Evolutionary conservation across 1,139 yeast species (phyloP), one percentile per base, ranked within the genome.

Genomic region (Kluyveromyces sp.): DNA sequence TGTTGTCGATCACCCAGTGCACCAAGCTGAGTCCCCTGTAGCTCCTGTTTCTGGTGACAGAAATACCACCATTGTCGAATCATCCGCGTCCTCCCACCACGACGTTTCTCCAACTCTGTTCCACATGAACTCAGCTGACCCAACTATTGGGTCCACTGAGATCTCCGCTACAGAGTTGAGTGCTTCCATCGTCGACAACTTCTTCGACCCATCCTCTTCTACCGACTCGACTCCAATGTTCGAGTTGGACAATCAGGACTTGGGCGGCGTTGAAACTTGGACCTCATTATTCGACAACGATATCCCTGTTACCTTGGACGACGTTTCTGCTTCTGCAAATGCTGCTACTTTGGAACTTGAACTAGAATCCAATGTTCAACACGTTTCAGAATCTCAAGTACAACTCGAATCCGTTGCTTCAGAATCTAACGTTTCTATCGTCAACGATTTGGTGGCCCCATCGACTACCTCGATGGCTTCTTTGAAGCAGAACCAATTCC

Each of bases 201-300:
- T 81, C 43, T 81, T 82, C 58, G 48, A 38, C 27, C 69, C 72
- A 51, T 69, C 72, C 52, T 69, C 74, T 41, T 66, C 74, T 52
- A 55, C 69, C 26, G 72, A 70, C 48, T 71, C 75, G 41, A 73
- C 83, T 58, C 87, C 89, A 59, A 78, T 81, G 84, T 81, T 82
- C 67, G 81, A 56, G 39, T 57, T 54, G 39, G 63, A 58, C 36
- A 39, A 72, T 54, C 70, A 77, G 48, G 65, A 69, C 48, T 73
- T 72, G 56, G 59, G 58, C 25, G 72, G 71, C 53, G 71, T 76
- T 56, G 75, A 75, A 33, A 75, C 75, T 59, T 81, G 88, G 88
- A 75, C 76, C 39, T 74, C 86, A n/a, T 69, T 81, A 50, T 81
- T 81, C 57, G 79, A 73, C 48, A 73, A 70, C 47, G 67, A 65